Base-by-base conservation (phyloP, 2,329 filamentous ascomycete species). In the Exophiala viscosa region DNA sequence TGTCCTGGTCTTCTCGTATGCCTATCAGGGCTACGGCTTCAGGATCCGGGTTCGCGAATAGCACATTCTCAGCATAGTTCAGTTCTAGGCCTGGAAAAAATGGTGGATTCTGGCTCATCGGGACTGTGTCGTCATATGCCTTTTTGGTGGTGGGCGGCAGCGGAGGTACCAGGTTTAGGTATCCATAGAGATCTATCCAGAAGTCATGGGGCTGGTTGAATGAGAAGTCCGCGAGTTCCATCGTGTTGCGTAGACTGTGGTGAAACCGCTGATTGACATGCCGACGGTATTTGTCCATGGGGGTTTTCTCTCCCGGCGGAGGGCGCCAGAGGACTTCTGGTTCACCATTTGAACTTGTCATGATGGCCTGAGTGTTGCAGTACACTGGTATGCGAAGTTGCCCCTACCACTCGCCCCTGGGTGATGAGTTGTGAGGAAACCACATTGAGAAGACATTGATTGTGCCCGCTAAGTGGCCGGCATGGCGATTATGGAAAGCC, bases 121-220 rank as follows among this genome's bases (percentile, higher is more conserved):
- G 67, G 2, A 65, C 56, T 4, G 48, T 64, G 23, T 66, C 60
- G 59, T 74, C 67, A 59, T 71, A 74, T 10, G 72, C 72, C 45
- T 61, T 63, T 5, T 55, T 69, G 15, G 63, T 61, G 52, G 62
- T 15, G 13, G 58, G 46, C n/a, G 69, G 68, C 2, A 73, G 56
- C 10, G 56, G 32, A 1, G 72, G 59, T 13, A 55, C 40, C 34
- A 74, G 60, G 7, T 64, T 62, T 1, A 70, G 65, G 50, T 70
- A 72, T 10, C 60, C 45, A 52, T 73, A 73, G n/a, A 74, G 60
- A 57, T 73, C 69, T 18, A 69, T 65, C 72, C 72, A 75, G 54
- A 75, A 74, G 9, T 70, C 64, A 43, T 74, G 71, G 3, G 69
- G 64, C n/a, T 68, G 62, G 1, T 63, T 54, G 5, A 72, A 66